Evolutionary conservation across 805 yeast species (phyloP).

Genomic region (Nakazawaea wyomingensis): DNA sequence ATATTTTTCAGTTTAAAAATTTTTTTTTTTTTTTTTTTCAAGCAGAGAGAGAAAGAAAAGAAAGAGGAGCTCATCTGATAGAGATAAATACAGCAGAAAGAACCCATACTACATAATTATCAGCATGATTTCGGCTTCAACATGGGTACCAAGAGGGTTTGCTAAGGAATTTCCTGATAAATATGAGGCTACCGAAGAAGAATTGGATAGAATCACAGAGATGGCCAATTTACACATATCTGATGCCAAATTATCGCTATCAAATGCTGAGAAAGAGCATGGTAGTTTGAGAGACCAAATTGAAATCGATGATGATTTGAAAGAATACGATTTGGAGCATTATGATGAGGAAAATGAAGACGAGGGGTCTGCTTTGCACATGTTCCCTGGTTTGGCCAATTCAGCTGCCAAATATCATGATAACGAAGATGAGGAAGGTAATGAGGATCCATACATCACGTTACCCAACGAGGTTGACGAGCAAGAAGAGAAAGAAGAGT

Average conservation of each 20-base stretch:
- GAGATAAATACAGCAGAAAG: neutral
- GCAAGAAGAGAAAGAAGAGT: conserved; percentile 75
- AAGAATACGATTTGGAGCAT: conserved; percentile 81
- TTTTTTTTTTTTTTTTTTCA: neutral
- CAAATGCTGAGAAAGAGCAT: conserved; percentile 32
- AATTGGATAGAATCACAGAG: conserved; percentile 82
- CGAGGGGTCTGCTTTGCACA: conserved; percentile 57
- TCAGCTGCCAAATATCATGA: conserved; percentile 53
- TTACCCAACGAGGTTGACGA: conserved; percentile 59
- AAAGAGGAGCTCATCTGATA: neutral
- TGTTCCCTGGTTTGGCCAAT: conserved; percentile 67
- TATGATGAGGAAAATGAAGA: conserved; percentile 48
- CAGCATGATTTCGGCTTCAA: conserved; percentile 80
- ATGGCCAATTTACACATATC: conserved; percentile 79
- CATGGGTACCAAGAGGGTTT: conserved; percentile 96
- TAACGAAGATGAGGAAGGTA: conserved; percentile 23
- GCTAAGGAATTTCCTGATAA: conserved; percentile 90
- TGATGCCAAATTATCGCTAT: conserved; percentile 67
- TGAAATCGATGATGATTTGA: conserved; percentile 77
- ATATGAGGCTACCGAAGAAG: conserved; percentile 85
- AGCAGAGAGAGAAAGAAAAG: neutral
- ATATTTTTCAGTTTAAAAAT: neutral
- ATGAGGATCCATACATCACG: conserved; percentile 48
- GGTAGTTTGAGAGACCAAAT: conserved; percentile 41
- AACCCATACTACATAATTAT: too few species aligned